phyloP scores from a whole-genome alignment of 2,329 filamentous ascomycete genomes.

The Colletotrichum ledebouriae region DNA sequence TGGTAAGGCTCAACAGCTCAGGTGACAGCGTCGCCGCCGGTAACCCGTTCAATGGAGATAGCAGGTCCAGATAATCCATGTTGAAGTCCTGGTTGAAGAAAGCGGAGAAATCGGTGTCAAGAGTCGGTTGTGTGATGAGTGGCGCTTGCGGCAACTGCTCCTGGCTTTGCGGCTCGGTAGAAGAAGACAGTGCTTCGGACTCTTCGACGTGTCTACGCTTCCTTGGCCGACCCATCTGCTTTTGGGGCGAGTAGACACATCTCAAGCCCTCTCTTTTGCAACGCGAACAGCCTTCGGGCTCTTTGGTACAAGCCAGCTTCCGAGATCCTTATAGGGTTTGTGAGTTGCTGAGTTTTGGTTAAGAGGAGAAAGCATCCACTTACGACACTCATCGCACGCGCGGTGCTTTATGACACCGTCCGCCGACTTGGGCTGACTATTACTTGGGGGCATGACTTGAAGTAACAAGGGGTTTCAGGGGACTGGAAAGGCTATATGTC shows the following conservation, averaged over 20 bases:
- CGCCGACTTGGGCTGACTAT: slow-evolving; percentile 35
- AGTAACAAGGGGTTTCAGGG: background rate
- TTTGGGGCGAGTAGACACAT: slow-evolving; percentile 75
- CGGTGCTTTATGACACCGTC: slow-evolving; percentile 63
- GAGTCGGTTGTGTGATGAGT: slow-evolving; percentile 35
- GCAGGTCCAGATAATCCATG: slow-evolving; percentile 55
- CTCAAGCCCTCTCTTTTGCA: slow-evolving; percentile 68
- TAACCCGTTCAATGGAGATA: slow-evolving; percentile 35
- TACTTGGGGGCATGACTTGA: slow-evolving; percentile 40
- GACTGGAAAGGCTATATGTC: slow-evolving; percentile 15
- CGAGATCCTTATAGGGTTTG: slow-evolving; percentile 62
- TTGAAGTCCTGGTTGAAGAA: slow-evolving; percentile 52
- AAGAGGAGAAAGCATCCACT: slow-evolving; percentile 48
- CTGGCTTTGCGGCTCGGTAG: slow-evolving; percentile 11
- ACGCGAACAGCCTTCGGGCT: slow-evolving; percentile 69
- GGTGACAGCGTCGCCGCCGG: slow-evolving; percentile 29
- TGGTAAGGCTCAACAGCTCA: slow-evolving; percentile 14
- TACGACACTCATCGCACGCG: slow-evolving; percentile 78
- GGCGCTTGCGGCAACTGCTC: slow-evolving; percentile 19
- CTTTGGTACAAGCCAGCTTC: slow-evolving; percentile 76
- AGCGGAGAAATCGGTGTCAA: slow-evolving; percentile 51
- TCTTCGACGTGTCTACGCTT: slow-evolving; percentile 63
- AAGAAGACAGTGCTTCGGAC: slow-evolving; percentile 34
- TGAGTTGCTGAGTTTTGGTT: slow-evolving; percentile 24
- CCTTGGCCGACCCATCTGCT: slow-evolving; percentile 75